Percentiles rank a stretch among this genome's conserved stretches.
Conservation (phyloP, 2,329 filamentous ascomycete genomes). For the Epichloe festucae region DNA sequence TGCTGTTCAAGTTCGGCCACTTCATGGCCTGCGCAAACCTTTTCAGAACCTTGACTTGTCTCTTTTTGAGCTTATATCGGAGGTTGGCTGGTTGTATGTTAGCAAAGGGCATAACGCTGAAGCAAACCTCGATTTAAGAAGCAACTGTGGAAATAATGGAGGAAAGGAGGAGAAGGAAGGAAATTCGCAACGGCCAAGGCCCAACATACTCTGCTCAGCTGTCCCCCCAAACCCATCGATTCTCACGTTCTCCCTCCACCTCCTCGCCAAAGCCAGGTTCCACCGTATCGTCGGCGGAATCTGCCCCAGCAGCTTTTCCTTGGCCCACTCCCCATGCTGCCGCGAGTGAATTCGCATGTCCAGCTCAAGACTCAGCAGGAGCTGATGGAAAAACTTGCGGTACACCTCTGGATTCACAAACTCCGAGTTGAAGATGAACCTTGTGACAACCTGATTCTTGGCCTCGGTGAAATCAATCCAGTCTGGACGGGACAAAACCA, state of each 20-base stretch:
- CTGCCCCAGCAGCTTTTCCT: slow-evolving; percentile 49
- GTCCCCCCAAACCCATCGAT: slow-evolving; percentile 46
- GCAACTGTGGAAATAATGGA: neutral
- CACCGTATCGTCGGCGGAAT: slow-evolving; percentile 60
- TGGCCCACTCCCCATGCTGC: slow-evolving; percentile 48
- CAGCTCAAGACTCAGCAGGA: slow-evolving; percentile 61
- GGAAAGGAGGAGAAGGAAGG: neutral
- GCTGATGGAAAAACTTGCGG: slow-evolving; percentile 59
- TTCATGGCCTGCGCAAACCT: slow-evolving; percentile 61
- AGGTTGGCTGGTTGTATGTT: slow-evolving; percentile 35
- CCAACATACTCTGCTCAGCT: slow-evolving; percentile 34
- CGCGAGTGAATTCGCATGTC: slow-evolving; percentile 55
- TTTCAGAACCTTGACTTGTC: slow-evolving; percentile 55
- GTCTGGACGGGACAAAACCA: slow-evolving; percentile 51
- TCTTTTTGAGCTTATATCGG: slow-evolving; percentile 49
- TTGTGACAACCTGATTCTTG: slow-evolving; percentile 60
- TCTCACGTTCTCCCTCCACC: slow-evolving; percentile 59
- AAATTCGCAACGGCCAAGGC: neutral
- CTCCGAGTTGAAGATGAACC: slow-evolving; percentile 53
- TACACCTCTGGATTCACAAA: slow-evolving; percentile 44
- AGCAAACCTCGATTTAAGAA: neutral
- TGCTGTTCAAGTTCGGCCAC: slow-evolving; percentile 60
- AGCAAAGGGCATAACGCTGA: neutral
- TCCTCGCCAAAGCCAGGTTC: slow-evolving; percentile 59
- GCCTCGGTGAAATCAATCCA: slow-evolving; percentile 64